phyloP scores from a whole-genome alignment of 2,329 filamentous ascomycete genomes.

The Phialophora expanda region DNA sequence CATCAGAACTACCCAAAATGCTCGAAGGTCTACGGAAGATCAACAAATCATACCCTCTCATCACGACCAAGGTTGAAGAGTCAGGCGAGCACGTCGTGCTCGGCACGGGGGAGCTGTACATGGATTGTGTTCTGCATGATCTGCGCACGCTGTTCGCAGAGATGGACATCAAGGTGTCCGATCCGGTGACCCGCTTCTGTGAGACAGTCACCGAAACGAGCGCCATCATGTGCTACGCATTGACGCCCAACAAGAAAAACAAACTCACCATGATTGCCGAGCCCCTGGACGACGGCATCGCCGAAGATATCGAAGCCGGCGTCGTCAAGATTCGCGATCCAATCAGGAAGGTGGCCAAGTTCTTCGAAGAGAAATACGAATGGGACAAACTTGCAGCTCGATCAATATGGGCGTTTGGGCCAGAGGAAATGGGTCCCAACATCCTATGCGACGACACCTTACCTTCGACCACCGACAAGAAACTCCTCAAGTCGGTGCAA shows the following conservation, averaged over 20 bases:
- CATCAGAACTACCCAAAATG: conserved; percentile 98
- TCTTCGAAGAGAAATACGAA: conserved; percentile 95
- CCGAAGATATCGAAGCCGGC: conserved; percentile 89
- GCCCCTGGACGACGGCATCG: conserved; percentile 91
- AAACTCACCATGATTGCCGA: conserved; percentile 99
- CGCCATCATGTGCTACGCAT: conserved; percentile 95
- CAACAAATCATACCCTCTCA: conserved; percentile 96
- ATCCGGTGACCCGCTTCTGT: conserved; percentile 95
- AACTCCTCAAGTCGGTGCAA: conserved; percentile 80
- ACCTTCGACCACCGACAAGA: conserved; percentile 92
- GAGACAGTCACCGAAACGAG: conserved; percentile 98
- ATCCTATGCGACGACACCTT: conserved; percentile 96
- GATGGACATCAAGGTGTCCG: conserved; percentile 99
- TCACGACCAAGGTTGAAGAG: conserved; percentile 96
- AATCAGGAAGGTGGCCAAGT: conserved; percentile 89
- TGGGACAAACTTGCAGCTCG: conserved; percentile 94
- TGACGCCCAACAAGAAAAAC: conserved; percentile 99
- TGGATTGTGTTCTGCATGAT: conserved; percentile 98
- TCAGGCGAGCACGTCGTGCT: conserved; percentile 95
- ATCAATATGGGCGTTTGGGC: conserved; percentile 98
- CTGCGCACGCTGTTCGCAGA: conserved; percentile 91
- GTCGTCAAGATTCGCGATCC: conserved; percentile 91
- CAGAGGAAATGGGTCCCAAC: conserved; percentile 92
- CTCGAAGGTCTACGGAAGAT: conserved; percentile 93
- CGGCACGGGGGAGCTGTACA: conserved; percentile 97